Evolutionary conservation across 1,284 basidiomycete genomes (phyloP), one percentile per base, ranked within the genome.

Genomic region (Sanguinoderma infundibulare): DNA sequence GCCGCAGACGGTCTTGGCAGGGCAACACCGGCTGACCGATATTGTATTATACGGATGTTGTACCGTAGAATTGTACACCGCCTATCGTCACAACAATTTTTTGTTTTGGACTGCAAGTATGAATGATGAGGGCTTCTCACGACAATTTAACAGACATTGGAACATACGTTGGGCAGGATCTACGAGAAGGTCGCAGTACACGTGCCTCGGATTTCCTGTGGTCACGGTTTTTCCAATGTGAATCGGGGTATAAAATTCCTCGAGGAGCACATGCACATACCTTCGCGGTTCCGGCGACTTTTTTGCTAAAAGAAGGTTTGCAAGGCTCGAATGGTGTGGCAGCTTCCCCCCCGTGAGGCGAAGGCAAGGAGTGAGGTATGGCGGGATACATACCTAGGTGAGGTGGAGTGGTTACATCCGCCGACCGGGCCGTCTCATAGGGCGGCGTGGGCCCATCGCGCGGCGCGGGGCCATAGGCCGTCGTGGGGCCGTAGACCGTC

Each of bases 241-340:
- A n/a, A n/a, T n/a, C n/a, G n/a, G n/a, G n/a, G 17, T 15, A 28
- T 7, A 12, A n/a, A n/a, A n/a, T n/a, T 1, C 6, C 14, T 28
- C 8, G 4, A 36, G 3, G 12, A 14, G 24, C n/a, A n/a, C 2
- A 8, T 2, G 20, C n/a, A 28, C 64, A 10, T 57, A 63, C 64
- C 64, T 66, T 66, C 1, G 65, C 65, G 26, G 63, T 62, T 0
- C 65, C 65, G 24, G 63, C 60, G 20, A 66, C 65, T n/a, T 63
- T 60, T 44, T 66, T 62, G 17, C 38, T 57, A 32, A 66, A 66
- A 0, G 65, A 61, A 0, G 65, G n/a, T 52, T 57, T 1, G n/a
- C 65, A 62, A 2, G 65, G 35, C 2, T 57, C 62, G 17, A 62
- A 62, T 36, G 59, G 59, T 2, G 65, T 66, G 17, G 61, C 62